Base-by-base conservation (phyloP, 495 filamentous ascomycete genomes). In the Neurospora discreta region DNA sequence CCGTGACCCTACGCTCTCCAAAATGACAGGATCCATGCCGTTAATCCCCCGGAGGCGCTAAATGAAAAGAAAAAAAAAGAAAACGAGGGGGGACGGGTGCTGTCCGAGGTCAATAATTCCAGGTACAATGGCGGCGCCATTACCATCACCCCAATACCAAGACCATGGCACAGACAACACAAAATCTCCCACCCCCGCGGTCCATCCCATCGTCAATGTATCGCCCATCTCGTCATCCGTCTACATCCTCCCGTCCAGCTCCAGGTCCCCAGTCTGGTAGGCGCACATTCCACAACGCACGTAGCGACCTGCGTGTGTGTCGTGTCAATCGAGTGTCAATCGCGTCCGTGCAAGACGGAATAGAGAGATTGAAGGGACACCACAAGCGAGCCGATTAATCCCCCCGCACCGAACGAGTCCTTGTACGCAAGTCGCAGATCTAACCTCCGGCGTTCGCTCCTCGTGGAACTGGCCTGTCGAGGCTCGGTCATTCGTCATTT, bases 11-110 rank as follows among this genome's bases (percentile, higher is more conserved):
- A 20, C n/a, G n/a, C 3, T 52, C 15, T 46, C 69, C 71, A 13
- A 44, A 30, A 46, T 70, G 39, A 40, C 60, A 39, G 40, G 70
- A 69, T 65, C 69, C 74, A 71, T 76, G 75, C 40, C 73, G 75
- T 38, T 71, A 73, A 76, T 74, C 73, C 44, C 44, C 42, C 65
- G 30, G 60, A 71, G 23, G 60, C 69, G 46, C 42, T 70, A 67
- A 41, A 52, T 39, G 41, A 18, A 69, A 46, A 40, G 65, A 26
- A 30, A 46, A 70, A 58, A 16, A 70, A 41, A 44, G 30, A 15
- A 70, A 70, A 20, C 23, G 13, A 65, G 52, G 52, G 26, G 16
- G 52, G 33, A 65, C 52, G 52, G 52, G 26, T 33, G 26, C 52
- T 33, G 26, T 65, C 15, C 52, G 52, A 65, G 52, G 52, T 18